Evolutionary conservation across 495 filamentous ascomycete genomes (phyloP).

Genomic region (Xylaria nigripes): DNA sequence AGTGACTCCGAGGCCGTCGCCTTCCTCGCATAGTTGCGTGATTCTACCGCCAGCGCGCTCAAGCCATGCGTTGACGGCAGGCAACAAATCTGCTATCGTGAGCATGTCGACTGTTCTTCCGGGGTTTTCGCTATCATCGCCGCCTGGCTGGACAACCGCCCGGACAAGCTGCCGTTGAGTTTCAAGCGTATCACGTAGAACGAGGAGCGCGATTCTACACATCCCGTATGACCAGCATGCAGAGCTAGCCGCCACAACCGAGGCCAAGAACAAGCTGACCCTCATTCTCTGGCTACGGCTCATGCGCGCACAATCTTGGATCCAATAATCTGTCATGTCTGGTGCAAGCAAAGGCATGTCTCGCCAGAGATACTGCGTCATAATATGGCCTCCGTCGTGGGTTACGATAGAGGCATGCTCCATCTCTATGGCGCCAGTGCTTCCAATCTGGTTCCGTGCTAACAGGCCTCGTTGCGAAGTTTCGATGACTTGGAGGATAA

Average conservation of each 20-base stretch:
- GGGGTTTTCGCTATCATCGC: slow-evolving; percentile 11
- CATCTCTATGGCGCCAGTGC: slow-evolving; percentile 2
- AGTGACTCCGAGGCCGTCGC: background rate
- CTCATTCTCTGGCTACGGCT: slow-evolving; percentile 9
- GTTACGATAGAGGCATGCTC: slow-evolving; percentile 9
- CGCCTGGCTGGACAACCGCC: slow-evolving; percentile 6
- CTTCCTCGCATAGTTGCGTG: slow-evolving; percentile 13
- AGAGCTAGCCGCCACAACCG: slow-evolving; percentile 7
- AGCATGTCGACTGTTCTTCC: slow-evolving; percentile 11
- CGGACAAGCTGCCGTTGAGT: slow-evolving; percentile 7
- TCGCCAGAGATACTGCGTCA: slow-evolving; percentile 12
- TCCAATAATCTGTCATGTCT: slow-evolving; percentile 11
- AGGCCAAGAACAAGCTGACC: slow-evolving; percentile 10
- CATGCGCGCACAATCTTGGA: slow-evolving; percentile 13
- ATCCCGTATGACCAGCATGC: slow-evolving; percentile 10
- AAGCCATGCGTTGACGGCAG: slow-evolving; percentile 12
- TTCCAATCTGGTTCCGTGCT: slow-evolving; percentile 1
- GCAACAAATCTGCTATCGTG: slow-evolving; percentile 14
- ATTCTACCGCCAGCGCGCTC: slow-evolving; percentile 10
- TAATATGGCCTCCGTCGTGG: slow-evolving; percentile 6
- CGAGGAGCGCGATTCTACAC: slow-evolving; percentile 16
- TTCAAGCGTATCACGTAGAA: slow-evolving; percentile 14
- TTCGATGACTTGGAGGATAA: slow-evolving; percentile 10
- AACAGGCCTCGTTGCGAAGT: slow-evolving; percentile 9
- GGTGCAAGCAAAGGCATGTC: slow-evolving; percentile 12